phyloP scores from a whole-genome alignment of 768 basidiomycete genomes.

The Boletus bicolor region DNA sequence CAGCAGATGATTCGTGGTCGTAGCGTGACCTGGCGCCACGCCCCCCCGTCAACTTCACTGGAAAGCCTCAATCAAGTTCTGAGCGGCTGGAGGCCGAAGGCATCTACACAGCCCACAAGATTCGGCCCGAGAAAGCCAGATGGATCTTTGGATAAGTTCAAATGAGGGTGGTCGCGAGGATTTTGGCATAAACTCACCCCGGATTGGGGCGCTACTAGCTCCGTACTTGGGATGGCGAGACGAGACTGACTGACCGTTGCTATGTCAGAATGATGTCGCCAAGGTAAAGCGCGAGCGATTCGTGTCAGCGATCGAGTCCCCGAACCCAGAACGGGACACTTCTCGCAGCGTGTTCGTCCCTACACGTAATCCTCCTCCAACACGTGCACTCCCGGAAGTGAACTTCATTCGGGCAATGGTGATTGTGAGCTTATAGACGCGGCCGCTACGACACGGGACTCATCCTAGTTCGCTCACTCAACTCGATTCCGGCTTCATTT shows the following conservation, averaged over 20 bases:
- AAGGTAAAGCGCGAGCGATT: slow-evolving; percentile 16
- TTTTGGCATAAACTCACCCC: slow-evolving; percentile 24
- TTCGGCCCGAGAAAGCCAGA: slow-evolving; percentile 23
- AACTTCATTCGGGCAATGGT: slow-evolving; percentile 13
- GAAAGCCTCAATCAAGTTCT: slow-evolving; percentile 15
- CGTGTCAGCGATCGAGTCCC: slow-evolving; percentile 27
- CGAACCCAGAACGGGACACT: slow-evolving; percentile 24
- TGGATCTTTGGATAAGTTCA: slow-evolving; percentile 16
- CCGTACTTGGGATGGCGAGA: slow-evolving; percentile 9
- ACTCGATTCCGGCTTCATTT: slow-evolving; percentile 5
- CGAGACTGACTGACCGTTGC: slow-evolving; percentile 22
- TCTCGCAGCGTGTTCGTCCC: slow-evolving; percentile 21
- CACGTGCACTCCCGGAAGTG: slow-evolving; percentile 30
- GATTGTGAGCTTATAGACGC: slow-evolving; percentile 10
- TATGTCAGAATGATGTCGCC: slow-evolving; percentile 19
- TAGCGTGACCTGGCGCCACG: slow-evolving; percentile 15
- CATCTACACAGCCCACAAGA: slow-evolving; percentile 24
- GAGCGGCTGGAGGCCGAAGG: slow-evolving; percentile 17
- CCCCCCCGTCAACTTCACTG: slow-evolving; percentile 20
- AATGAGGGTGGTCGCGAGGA: slow-evolving; percentile 16
- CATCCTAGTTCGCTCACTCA: slow-evolving; percentile 12
- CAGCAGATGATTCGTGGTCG: slow-evolving; percentile 18
- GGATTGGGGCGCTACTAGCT: slow-evolving; percentile 7
- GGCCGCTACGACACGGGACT: slow-evolving; percentile 18
- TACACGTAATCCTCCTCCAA: slow-evolving; percentile 24